Evolutionary conservation across 1,284 basidiomycete species (phyloP).

Genomic region (Polyporus tsugae): DNA sequence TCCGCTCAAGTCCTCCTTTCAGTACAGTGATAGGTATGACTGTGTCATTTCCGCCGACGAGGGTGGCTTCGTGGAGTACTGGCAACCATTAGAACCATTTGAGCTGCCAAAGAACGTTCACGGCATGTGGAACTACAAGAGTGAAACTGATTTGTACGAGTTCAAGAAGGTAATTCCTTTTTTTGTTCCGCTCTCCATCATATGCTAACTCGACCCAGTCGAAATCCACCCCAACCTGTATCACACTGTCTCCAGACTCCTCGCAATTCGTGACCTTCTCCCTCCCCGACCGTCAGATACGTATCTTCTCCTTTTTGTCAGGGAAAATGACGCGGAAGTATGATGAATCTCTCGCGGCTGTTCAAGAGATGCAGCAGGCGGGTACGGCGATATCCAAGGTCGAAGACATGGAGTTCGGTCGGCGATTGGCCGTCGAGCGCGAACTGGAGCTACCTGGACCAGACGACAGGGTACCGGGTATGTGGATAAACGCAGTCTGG

Average conservation of each 20-base stretch:
- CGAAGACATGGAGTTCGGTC: constrained; percentile 99
- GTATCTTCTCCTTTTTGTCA: constrained; percentile 90
- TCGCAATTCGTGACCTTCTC: constrained; percentile 93
- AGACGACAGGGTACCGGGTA: constrained; percentile 72
- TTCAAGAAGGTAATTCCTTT: constrained; percentile 87
- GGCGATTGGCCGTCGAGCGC: constrained; percentile 90
- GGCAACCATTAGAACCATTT: constrained; percentile 91
- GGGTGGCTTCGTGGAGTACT: constrained; percentile 96
- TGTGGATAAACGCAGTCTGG: constrained; percentile 91
- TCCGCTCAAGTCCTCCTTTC: constrained; percentile 11
- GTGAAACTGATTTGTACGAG: constrained; percentile 93
- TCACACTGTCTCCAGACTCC: constrained; percentile 90
- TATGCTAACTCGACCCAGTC: constrained; percentile 59
- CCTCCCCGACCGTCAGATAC: constrained; percentile 90
- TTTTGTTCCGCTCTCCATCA: neutral
- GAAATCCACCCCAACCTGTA: constrained; percentile 89
- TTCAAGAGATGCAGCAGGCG: constrained; percentile 97
- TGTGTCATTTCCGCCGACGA: constrained; percentile 96
- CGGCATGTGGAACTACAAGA: constrained; percentile 92
- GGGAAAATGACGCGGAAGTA: constrained; percentile 94
- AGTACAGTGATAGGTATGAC: constrained; percentile 93
- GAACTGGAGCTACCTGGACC: constrained; percentile 86
- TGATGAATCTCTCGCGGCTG: constrained; percentile 92
- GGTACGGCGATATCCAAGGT: constrained; percentile 91
- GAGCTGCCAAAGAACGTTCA: constrained; percentile 80